Evolutionary conservation across 805 yeast genomes (phyloP).

Genomic region (Lipomyces yamadae): DNA sequence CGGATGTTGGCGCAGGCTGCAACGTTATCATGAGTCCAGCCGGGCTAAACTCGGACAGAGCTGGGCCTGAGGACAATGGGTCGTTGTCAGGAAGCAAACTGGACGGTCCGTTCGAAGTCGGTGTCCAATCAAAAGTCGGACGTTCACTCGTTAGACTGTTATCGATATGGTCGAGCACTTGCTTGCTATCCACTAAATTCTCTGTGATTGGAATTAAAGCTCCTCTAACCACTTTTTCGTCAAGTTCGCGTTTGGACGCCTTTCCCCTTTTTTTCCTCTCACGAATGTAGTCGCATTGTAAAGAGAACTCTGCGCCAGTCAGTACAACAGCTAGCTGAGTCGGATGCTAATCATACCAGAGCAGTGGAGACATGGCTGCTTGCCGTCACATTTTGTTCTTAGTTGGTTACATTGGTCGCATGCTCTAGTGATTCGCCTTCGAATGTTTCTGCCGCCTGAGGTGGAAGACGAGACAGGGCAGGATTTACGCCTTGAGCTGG

Average conservation of each 20-base stretch:
- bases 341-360: slow-evolving; percentile 33
- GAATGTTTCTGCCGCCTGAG: neutral
- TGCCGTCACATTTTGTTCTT: slow-evolving; percentile 57
- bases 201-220: neutral
- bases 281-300: slow-evolving; percentile 50
- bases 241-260: slow-evolving; percentile 23
- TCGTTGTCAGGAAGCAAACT: neutral
- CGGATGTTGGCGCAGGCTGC: slow-evolving; percentile 7
- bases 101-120: neutral
- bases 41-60: slow-evolving; percentile 18
- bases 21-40: slow-evolving; percentile 9
- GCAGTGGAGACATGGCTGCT: slow-evolving; percentile 53
- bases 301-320: slow-evolving; percentile 29
- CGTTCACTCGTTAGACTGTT: neutral
- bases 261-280: slow-evolving; percentile 54
- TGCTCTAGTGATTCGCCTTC: slow-evolving; percentile 44
- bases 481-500: neutral
- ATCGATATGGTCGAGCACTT: too few relatives aligned
- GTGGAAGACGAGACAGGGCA: neutral
- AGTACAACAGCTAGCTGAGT: too few relatives aligned
- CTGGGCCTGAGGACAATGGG: slow-evolving; percentile 22
- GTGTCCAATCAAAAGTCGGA: neutral
- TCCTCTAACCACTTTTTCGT: slow-evolving; percentile 14
- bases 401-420: slow-evolving; percentile 56
- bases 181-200: neutral